A percentile compares a stretch with the other conserved stretches of the same genome.
These are phyloP conservation scores for Colletotrichum cuscutae DNA, from an alignment of 2,329 filamentous ascomycete genomes.

Conservation along the genomic window DNA sequence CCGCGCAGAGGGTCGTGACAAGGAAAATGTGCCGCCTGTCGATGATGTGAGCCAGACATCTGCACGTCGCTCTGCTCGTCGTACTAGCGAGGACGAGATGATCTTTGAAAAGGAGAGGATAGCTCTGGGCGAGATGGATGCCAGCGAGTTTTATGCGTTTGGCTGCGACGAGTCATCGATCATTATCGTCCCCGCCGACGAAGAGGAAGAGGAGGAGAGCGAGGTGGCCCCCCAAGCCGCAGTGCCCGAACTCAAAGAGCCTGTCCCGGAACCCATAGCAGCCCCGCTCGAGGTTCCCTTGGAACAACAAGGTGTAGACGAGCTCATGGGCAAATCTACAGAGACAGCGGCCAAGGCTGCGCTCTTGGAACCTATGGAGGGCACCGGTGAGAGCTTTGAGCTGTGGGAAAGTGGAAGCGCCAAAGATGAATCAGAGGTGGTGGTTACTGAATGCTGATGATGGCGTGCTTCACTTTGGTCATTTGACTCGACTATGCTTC, in stretches of 20 bases:
- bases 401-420: conserved; percentile 78
- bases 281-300: conserved; percentile 28
- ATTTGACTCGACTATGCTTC: conserved; percentile 9
- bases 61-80: conserved; percentile 45
- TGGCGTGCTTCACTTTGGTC: conserved; percentile 19
- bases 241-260: conserved; percentile 38
- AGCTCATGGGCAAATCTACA: conserved; percentile 49
- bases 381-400: conserved; percentile 70
- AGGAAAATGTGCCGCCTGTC: conserved; percentile 90
- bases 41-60: conserved; percentile 72
- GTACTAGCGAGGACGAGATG: conserved; percentile 60
- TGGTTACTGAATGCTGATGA: conserved; percentile 40
- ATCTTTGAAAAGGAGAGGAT: conserved; percentile 71
- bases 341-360: conserved; percentile 55
- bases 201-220: conserved; percentile 53
- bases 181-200: conserved; percentile 71
- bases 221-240: conserved; percentile 24
- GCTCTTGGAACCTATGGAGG: conserved; percentile 65
- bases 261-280: conserved; percentile 41
- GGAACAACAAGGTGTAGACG: conserved; percentile 45
- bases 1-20: conserved; percentile 74
- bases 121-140: conserved; percentile 74
- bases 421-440: conserved; percentile 62
- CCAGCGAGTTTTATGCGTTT: conserved; percentile 73
- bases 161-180: conserved; percentile 72